These are phyloP conservation scores for Vitis labrusca DNA, from an alignment of 164 flowering plant genomes.

Conservation along the genomic window DNA sequence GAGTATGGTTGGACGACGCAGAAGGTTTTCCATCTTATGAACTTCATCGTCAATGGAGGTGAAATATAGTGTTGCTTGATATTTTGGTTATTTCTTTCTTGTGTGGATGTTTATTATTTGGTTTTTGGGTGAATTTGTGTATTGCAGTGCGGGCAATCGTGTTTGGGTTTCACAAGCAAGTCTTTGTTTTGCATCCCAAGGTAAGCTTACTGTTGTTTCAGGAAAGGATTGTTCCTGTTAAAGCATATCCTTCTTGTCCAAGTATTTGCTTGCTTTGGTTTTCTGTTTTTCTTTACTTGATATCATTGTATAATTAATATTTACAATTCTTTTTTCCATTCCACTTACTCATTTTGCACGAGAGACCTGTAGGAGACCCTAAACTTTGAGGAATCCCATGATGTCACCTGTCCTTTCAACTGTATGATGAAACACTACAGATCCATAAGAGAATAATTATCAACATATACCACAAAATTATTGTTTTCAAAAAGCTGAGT, in stretches of 20 bases:
- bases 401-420: no score
- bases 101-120: neutral
- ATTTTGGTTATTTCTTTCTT: neutral
- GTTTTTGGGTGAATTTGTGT: slow-evolving; percentile 1
- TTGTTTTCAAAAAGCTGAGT: no score
- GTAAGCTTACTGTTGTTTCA: slow-evolving; percentile 31
- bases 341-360: no score
- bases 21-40: slow-evolving; percentile 97
- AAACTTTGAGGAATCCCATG: no score
- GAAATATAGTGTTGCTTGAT: slow-evolving; percentile 12
- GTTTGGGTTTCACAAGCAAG: slow-evolving; percentile 86
- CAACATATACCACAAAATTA: no score
- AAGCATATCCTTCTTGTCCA: neutral
- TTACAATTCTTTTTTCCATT: neutral
- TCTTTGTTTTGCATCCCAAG: slow-evolving; percentile 71
- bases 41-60: slow-evolving; percentile 97
- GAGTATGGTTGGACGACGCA: slow-evolving; percentile 99
- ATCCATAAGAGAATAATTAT: no score
- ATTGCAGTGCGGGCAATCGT: slow-evolving; percentile 84
- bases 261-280: no score
- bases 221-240: neutral
- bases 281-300: neutral
- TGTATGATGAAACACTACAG: no score
- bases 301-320: neutral
- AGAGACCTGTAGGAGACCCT: no score